A percentile compares a stretch with the other conserved stretches of the same genome.
phyloP scores from a whole-genome alignment of 371 early-diverging fungal genomes.

The Rhizomucor miehei region DNA sequence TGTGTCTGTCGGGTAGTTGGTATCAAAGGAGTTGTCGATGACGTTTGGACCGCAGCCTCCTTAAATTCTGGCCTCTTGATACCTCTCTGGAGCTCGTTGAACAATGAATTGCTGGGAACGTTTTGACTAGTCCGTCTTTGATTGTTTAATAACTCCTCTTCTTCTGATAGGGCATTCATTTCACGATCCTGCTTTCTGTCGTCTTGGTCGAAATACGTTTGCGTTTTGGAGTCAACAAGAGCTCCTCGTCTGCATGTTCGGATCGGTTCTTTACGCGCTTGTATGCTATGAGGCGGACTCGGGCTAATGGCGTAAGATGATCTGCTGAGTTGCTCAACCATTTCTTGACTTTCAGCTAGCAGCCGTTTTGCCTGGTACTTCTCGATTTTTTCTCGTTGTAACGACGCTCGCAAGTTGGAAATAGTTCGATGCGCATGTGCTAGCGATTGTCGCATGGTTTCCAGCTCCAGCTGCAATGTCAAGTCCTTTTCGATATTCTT shows the following conservation, averaged over 20 bases:
- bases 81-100: no score
- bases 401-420: conserved; percentile 18
- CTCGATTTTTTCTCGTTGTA: conserved; percentile 33
- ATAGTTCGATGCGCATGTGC: conserved; percentile 27
- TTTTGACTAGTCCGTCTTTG: not conserved
- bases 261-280: no score
- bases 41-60: no score
- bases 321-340: conserved; percentile 24
- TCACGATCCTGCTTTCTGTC: no score
- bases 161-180: conserved; percentile 1
- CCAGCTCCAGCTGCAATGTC: conserved; percentile 15
- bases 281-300: no score
- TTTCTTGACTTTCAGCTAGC: conserved; percentile 46
- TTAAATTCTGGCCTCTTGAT: no score
- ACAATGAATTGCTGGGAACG: no score
- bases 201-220: no score
- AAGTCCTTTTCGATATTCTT: not conserved
- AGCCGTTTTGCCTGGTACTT: conserved; percentile 41
- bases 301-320: no score
- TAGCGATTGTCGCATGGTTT: conserved; percentile 20
- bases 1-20: conserved; percentile 4
- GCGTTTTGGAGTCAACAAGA: no score
- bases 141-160: conserved; percentile 16
- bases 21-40: not conserved
- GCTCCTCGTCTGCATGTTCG: no score